Evolutionary conservation across 2,329 filamentous ascomycete species (phyloP).

Genomic region (Neoscytalidium dimidiatum): DNA sequence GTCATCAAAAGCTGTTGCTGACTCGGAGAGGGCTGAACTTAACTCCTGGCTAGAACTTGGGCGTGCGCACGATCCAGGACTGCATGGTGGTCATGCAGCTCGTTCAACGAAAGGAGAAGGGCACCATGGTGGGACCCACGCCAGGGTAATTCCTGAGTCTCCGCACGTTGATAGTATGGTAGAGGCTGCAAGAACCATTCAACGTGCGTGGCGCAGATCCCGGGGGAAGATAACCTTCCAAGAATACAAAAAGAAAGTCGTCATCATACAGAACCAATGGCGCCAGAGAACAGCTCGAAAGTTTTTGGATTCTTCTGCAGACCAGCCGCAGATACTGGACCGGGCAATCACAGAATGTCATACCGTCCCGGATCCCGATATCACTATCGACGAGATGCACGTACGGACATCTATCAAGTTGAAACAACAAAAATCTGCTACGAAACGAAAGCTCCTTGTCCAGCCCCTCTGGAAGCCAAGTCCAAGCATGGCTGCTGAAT

Average conservation of each 20-base stretch:
- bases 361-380: background rate
- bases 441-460: constrained; percentile 37
- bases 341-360: background rate
- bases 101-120: constrained; percentile 20
- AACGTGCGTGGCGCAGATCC: constrained; percentile 37
- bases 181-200: constrained; percentile 36
- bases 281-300: constrained; percentile 27
- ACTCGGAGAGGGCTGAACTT: background rate
- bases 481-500: constrained; percentile 66
- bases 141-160: constrained; percentile 22
- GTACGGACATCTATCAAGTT: constrained; percentile 5
- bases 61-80: background rate
- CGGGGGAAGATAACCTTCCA: constrained; percentile 31
- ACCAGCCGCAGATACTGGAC: background rate
- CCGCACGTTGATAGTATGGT: constrained; percentile 29
- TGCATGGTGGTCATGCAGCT: background rate
- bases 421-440: constrained; percentile 5
- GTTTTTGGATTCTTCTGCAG: background rate
- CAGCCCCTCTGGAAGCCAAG: constrained; percentile 53
- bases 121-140: background rate
- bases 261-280: constrained; percentile 41
- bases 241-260: constrained; percentile 42
- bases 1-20: background rate
- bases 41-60: background rate
- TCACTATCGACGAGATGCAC: constrained; percentile 1